phyloP scores from a whole-genome alignment of 345 rosid genomes.

The Anacardium occidentale region DNA sequence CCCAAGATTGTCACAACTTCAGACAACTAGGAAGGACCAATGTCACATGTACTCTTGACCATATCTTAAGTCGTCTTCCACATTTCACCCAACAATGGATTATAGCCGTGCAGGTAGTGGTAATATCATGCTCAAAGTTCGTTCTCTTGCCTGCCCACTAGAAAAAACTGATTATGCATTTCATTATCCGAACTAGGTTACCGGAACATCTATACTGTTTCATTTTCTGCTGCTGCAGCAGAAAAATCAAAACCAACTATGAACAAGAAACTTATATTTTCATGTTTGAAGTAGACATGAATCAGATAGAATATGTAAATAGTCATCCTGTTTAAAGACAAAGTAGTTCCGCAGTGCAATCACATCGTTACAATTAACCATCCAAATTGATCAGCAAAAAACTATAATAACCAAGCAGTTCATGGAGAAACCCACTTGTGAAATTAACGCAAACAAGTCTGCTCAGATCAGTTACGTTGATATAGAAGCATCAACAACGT shows the following conservation, averaged over 20 bases:
- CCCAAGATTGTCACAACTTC: conserved; percentile 74
- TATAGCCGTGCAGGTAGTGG: conserved; percentile 70
- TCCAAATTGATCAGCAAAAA: not conserved
- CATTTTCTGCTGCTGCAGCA: conserved; percentile 54
- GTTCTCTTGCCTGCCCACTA: conserved; percentile 91
- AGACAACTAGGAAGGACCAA: conserved; percentile 56
- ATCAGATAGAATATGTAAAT: not conserved
- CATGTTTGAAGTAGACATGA: not conserved
- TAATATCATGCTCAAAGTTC: conserved; percentile 68
- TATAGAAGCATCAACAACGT: conserved; percentile 10
- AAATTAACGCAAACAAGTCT: not conserved
- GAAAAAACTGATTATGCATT: conserved; percentile 54
- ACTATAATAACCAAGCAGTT: not conserved
- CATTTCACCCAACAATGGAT: conserved; percentile 75
- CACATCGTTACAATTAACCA: not conserved
- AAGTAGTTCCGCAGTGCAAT: not conserved
- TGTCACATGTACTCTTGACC: conserved; percentile 46
- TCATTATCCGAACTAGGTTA: conserved; percentile 36
- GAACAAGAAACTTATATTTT: not conserved
- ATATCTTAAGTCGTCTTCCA: conserved; percentile 84
- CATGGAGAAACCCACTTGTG: not conserved
- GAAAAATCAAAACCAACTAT: not conserved
- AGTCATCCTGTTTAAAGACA: not conserved
- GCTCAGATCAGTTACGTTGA: not conserved
- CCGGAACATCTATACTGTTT: conserved; percentile 80